Evolutionary conservation across 306 rosid species (phyloP).

Genomic region (Castanea mollissima): DNA sequence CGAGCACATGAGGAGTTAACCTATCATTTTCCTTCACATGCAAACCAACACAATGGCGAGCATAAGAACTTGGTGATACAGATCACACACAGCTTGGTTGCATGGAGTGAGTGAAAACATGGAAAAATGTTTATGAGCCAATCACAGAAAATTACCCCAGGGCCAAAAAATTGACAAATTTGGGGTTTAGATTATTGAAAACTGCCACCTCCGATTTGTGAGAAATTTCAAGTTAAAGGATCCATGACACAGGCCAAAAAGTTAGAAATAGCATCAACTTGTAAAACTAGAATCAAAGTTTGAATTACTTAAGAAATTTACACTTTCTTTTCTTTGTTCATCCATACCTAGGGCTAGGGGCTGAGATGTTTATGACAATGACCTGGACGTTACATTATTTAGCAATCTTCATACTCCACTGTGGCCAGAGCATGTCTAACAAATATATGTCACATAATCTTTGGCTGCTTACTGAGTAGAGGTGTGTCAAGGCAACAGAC

Average conservation of each 20-base stretch:
- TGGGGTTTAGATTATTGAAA: not conserved
- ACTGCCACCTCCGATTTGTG: not conserved
- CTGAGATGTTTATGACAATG: not conserved
- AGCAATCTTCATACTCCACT: not conserved
- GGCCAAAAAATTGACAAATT: not conserved
- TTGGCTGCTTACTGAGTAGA: not conserved
- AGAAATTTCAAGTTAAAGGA: too few relatives aligned
- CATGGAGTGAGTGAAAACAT: not conserved
- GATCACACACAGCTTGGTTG: not conserved
- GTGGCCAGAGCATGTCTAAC: not conserved
- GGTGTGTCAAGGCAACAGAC: not conserved
- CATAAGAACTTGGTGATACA: not conserved
- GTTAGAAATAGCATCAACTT: not conserved
- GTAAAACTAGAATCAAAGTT: not conserved
- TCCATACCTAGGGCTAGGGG: not conserved
- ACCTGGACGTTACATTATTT: not conserved
- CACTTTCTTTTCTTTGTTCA: not conserved
- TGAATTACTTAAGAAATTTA: not conserved
- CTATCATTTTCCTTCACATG: not conserved
- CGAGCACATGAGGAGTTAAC: not conserved
- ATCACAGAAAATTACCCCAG: not conserved
- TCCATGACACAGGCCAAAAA: not conserved
- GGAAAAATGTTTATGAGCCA: not conserved
- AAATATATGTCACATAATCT: not conserved
- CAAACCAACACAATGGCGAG: not conserved